phyloP scores from a whole-genome alignment of 1,139 yeast genomes.

The Candida dubliniensis region DNA sequence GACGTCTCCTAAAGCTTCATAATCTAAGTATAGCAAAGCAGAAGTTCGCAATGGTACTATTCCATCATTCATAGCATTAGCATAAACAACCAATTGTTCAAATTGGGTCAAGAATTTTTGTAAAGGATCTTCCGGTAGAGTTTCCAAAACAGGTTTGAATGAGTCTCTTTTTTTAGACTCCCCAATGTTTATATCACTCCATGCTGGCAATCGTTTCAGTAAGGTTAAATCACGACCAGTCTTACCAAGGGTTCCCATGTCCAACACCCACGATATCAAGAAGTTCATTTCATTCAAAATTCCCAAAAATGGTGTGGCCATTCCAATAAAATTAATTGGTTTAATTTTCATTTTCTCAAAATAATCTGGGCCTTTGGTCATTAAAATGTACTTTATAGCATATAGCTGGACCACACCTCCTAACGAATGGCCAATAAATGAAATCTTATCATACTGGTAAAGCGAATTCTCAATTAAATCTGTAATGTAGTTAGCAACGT shows the following conservation, averaged over 20 bases:
- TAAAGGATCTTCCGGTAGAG: conserved; percentile 78
- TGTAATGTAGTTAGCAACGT: conserved; percentile 71
- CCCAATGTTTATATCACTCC: conserved; percentile 14
- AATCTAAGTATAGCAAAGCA: conserved; percentile 51
- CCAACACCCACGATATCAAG: conserved; percentile 77
- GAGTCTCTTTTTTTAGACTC: conserved; percentile 17
- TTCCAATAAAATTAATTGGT: conserved; percentile 74
- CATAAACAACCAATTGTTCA: conserved; percentile 68
- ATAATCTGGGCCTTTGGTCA: conserved; percentile 53
- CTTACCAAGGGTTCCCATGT: conserved; percentile 85
- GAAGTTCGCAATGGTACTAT: conserved; percentile 80
- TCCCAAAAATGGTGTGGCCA: conserved; percentile 90
- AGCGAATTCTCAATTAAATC: conserved; percentile 46
- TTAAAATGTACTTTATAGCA: conserved; percentile 75
- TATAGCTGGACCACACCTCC: conserved; percentile 91
- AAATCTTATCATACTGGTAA: conserved; percentile 54
- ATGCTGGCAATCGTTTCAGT: conserved; percentile 26
- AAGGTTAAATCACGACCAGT: conserved; percentile 91
- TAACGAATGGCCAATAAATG: conserved; percentile 88
- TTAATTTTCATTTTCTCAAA: conserved; percentile 49
- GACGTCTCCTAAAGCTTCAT: conserved; percentile 42
- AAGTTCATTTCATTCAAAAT: conserved; percentile 82
- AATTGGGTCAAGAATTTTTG: conserved; percentile 65
- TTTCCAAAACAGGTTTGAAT: conserved; percentile 63
- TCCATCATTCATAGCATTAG: conserved; percentile 86